Conservation (phyloP, 257 asterid species). For the Galeopsis tetrahit region DNA sequence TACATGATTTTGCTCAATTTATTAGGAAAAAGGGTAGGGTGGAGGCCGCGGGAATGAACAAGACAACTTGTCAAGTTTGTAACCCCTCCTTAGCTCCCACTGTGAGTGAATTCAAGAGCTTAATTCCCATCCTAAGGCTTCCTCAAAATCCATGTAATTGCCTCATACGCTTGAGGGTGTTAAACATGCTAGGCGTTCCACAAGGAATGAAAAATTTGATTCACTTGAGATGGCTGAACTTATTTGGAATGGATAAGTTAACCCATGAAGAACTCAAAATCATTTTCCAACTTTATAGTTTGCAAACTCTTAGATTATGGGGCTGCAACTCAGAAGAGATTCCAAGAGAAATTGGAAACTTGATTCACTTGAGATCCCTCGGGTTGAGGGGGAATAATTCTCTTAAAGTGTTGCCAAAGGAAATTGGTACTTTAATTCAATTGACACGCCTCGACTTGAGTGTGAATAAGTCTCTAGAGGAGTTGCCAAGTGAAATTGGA, state of each 20-base stretch:
- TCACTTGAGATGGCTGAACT: slow-evolving; percentile 4
- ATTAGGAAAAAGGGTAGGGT: neutral
- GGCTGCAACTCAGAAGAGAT: neutral
- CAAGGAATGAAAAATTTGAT: slow-evolving; percentile 4
- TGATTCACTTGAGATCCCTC: neutral
- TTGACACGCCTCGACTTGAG: neutral
- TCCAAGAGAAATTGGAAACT: neutral
- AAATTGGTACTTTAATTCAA: neutral
- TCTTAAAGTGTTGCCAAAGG: neutral
- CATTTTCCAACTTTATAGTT: neutral
- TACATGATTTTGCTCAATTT: slow-evolving; percentile 33
- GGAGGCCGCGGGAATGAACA: neutral
- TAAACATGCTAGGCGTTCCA: neutral
- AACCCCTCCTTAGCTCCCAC: neutral
- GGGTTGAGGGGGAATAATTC: no score
- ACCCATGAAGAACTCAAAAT: neutral
- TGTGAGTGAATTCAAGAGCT: neutral
- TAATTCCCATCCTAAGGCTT: neutral
- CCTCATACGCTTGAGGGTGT: neutral
- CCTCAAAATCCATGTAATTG: slow-evolving; percentile 4
- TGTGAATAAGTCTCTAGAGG: neutral
- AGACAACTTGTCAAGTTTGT: neutral
- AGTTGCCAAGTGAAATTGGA: neutral
- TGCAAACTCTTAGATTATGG: neutral
- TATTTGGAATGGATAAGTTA: neutral